Evolutionary conservation across 805 yeast genomes (phyloP).

Genomic region (Debaryomyces tyrocola): DNA sequence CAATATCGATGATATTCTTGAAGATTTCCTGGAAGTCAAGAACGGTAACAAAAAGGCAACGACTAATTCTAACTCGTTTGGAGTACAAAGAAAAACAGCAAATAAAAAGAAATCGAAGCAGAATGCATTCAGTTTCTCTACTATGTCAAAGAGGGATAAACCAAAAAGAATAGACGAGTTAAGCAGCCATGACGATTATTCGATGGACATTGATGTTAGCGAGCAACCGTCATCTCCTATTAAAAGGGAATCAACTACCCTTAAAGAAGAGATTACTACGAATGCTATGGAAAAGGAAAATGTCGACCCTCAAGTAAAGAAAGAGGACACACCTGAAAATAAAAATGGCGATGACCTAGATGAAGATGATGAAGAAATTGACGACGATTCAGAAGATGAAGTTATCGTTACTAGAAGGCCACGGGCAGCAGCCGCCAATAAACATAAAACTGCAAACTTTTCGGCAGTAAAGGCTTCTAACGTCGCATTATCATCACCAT

Average conservation of each 20-base stretch:
- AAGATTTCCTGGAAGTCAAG: conserved; percentile 42
- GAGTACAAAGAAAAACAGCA: conserved; percentile 17
- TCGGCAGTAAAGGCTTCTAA: conserved; percentile 34
- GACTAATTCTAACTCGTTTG: conserved; percentile 14
- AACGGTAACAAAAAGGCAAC: conserved; percentile 16
- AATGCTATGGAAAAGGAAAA: conserved; percentile 13
- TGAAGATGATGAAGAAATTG: conserved; percentile 24
- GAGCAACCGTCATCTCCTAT: conserved; percentile 41
- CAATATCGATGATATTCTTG: conserved; percentile 65
- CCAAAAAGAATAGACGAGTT: conserved; percentile 15
- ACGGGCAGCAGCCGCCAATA: conserved; percentile 43
- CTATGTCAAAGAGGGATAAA: conserved; percentile 20
- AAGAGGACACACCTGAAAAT: conserved; percentile 2
- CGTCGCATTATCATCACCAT: conserved; percentile 22
- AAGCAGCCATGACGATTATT: conserved; percentile 28
- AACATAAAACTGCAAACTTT: conserved; percentile 41
- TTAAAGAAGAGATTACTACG: conserved; percentile 3
- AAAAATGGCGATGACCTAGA: conserved; percentile 5
- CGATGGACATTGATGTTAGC: conserved; percentile 18
- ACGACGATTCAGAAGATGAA: conserved; percentile 57
- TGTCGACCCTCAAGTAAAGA: conserved; percentile 7
- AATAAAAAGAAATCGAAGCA: conserved; percentile 15
- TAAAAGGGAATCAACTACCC: conserved; percentile 10
- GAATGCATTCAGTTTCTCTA: conserved; percentile 23
- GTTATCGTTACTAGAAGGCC: conserved; percentile 55